phyloP scores from a whole-genome alignment of 2,329 filamentous ascomycete genomes.

The Trichoderma lentiforme region DNA sequence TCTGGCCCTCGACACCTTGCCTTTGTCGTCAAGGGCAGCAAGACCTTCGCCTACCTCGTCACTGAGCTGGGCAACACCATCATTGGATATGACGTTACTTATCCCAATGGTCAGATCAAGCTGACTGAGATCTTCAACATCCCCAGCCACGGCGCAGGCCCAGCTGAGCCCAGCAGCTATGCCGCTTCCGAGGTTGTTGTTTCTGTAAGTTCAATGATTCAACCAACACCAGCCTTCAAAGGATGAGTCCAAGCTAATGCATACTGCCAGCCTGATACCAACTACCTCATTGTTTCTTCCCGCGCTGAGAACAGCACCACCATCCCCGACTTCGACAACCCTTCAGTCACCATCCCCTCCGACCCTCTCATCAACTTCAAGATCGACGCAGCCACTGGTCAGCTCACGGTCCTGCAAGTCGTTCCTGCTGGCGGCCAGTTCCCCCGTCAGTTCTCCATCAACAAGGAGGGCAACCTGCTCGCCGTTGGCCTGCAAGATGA shows the following conservation, averaged over 20 bases:
- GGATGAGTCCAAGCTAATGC: background rate
- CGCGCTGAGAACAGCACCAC: constrained; percentile 58
- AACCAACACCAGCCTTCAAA: background rate
- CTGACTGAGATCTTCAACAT: constrained; percentile 48
- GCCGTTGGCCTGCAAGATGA: constrained; percentile 64
- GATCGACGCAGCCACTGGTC: constrained; percentile 53
- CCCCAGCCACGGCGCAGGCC: constrained; percentile 46
- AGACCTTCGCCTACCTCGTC: constrained; percentile 58
- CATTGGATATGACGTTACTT: constrained; percentile 54
- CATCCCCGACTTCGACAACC: constrained; percentile 43
- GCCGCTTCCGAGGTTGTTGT: constrained; percentile 55
- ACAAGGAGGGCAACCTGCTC: constrained; percentile 59
- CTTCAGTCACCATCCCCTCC: constrained; percentile 49
- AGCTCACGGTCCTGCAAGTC: constrained; percentile 53
- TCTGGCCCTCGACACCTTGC: constrained; percentile 63
- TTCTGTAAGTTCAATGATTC: constrained; percentile 45
- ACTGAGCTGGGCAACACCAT: constrained; percentile 59
- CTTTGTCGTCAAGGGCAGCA: constrained; percentile 48
- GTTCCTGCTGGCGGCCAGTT: constrained; percentile 61
- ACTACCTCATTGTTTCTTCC: constrained; percentile 65
- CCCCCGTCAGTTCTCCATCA: constrained; percentile 67
- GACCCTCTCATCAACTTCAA: constrained; percentile 64
- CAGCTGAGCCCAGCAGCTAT: constrained; percentile 39
- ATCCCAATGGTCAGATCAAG: constrained; percentile 41
- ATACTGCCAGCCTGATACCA: constrained; percentile 49